Evolutionary conservation across 805 yeast genomes (phyloP).

Genomic region (Pichia ethanolica): DNA sequence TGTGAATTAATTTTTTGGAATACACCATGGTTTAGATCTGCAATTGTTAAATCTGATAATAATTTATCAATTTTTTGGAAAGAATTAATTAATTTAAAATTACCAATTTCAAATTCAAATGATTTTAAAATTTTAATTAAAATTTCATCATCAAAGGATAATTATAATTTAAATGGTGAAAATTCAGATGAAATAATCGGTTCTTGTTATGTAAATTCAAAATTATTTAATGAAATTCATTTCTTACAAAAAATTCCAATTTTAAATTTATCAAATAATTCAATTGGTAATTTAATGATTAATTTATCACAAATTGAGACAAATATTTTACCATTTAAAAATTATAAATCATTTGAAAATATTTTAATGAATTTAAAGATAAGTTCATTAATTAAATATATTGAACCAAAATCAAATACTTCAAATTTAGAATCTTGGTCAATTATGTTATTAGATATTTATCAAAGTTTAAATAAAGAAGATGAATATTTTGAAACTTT

Average conservation of each 20-base stretch:
- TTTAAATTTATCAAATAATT: constrained; percentile 23
- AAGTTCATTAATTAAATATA: constrained; percentile 43
- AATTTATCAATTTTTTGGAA: constrained; percentile 68
- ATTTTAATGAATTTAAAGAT: constrained; percentile 49
- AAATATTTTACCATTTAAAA: constrained; percentile 51
- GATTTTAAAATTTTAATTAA: constrained; percentile 43
- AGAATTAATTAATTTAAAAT: constrained; percentile 60
- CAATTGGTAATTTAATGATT: constrained; percentile 52
- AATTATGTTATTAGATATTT: constrained; percentile 59
- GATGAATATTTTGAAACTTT: constrained; percentile 38
- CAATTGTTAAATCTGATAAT: constrained; percentile 41
- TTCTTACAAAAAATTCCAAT: constrained; percentile 17
- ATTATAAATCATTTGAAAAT: constrained; percentile 55
- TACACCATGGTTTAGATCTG: constrained; percentile 71
- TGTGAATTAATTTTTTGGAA: constrained; percentile 71
- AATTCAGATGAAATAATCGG: constrained; percentile 41
- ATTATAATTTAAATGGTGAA: constrained; percentile 13
- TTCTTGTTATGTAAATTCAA: constrained; percentile 44
- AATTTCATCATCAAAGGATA: constrained; percentile 10
- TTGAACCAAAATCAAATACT: constrained; percentile 28
- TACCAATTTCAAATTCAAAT: constrained; percentile 45
- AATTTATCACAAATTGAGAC: constrained; percentile 44
- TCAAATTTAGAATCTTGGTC: constrained; percentile 47
- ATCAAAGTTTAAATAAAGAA: constrained; percentile 62
- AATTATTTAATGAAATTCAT: constrained; percentile 19